Percentiles rank a stretch among this genome's conserved stretches.
These are phyloP conservation scores for Rhizopogon vinicolor DNA, from an alignment of 768 basidiomycete species.

Conservation along the genomic window DNA sequence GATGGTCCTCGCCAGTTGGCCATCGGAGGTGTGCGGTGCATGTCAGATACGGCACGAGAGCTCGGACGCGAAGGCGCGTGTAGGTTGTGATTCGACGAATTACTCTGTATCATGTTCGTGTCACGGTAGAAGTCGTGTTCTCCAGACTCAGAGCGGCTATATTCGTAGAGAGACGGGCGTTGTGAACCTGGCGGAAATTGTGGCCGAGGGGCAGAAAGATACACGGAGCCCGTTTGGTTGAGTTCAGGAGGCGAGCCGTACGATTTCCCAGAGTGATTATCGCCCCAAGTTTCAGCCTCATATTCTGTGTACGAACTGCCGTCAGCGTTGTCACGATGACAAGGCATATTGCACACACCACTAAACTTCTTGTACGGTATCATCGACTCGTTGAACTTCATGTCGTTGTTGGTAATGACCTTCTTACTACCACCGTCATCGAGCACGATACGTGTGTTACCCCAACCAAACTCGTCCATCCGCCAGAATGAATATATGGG, in stretches of 20 bases:
- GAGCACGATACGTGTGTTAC: slow-evolving; percentile 60
- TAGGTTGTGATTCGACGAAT: slow-evolving; percentile 28
- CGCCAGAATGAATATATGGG: slow-evolving; percentile 73
- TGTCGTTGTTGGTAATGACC: slow-evolving; percentile 53
- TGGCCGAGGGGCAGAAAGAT: slow-evolving; percentile 31
- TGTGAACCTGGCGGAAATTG: slow-evolving; percentile 32
- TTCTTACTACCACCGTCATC: slow-evolving; percentile 67
- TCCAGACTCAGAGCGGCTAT: slow-evolving; percentile 36
- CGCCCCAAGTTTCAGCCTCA: slow-evolving; percentile 58
- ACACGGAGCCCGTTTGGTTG: slow-evolving; percentile 16
- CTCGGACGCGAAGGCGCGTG: slow-evolving; percentile 26
- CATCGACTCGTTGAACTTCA: slow-evolving; percentile 73
- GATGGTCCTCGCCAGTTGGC: slow-evolving; percentile 22
- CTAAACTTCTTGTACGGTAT: slow-evolving; percentile 72
- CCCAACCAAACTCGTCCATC: slow-evolving; percentile 73
- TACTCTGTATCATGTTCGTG: slow-evolving; percentile 37
- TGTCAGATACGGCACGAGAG: slow-evolving; percentile 24
- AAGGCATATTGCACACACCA: slow-evolving; percentile 35
- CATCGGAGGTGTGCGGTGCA: slow-evolving; percentile 20
- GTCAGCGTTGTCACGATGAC: slow-evolving; percentile 8
- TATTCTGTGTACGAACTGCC: slow-evolving; percentile 45
- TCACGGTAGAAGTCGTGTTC: slow-evolving; percentile 53
- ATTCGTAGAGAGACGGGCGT: slow-evolving; percentile 38
- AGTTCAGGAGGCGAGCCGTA: slow-evolving; percentile 27
- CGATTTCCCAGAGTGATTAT: slow-evolving; percentile 45